Conservation (phyloP, 331 rosid genomes). For the Spiraea crenata region DNA sequence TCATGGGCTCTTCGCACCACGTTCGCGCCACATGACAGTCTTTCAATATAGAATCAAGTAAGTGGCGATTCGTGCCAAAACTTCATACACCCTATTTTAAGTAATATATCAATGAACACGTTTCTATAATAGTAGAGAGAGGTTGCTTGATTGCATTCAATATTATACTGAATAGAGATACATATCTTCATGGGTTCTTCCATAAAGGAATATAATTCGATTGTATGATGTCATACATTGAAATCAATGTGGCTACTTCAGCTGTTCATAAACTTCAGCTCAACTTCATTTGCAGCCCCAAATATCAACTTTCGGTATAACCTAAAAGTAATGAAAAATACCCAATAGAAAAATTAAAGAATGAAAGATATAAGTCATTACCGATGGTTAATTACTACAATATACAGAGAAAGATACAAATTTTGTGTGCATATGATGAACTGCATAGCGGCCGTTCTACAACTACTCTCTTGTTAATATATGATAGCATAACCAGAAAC, state of each 20-base stretch:
- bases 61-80: too few relatives aligned
- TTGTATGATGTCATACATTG: background rate
- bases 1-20: too few relatives aligned
- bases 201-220: background rate
- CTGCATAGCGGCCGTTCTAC: background rate
- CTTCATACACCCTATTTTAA: too few relatives aligned
- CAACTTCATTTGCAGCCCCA: slow-evolving; percentile 31
- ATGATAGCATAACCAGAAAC: background rate
- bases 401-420: too few relatives aligned
- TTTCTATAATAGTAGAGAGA: too few relatives aligned
- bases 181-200: slow-evolving; percentile 27
- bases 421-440: background rate
- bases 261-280: slow-evolving; percentile 30
- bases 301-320: slow-evolving; percentile 22
- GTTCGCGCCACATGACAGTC: too few relatives aligned
- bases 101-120: too few relatives aligned
- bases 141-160: background rate
- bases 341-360: background rate
- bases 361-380: background rate
- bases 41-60: too few relatives aligned
- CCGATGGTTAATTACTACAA: background rate
- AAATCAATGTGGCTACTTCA: background rate
- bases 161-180: slow-evolving; percentile 25
- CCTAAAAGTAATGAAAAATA: slow-evolving; percentile 4
- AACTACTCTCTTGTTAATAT: background rate